Evolutionary conservation across 106 monocot species (phyloP).

Genomic region (Agapanthus africanus): DNA sequence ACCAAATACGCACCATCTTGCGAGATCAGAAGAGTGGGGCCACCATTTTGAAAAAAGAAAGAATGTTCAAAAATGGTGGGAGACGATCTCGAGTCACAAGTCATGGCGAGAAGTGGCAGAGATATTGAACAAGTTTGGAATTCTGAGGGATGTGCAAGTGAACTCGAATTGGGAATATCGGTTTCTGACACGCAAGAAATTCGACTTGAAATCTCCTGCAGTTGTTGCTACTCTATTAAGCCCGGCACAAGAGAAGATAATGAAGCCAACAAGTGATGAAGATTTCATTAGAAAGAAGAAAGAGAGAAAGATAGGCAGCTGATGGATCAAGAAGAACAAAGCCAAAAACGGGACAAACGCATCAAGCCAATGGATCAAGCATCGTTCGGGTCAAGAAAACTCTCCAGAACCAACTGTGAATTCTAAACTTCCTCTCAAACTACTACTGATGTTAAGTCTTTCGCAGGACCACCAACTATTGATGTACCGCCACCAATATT

Average conservation of each 20-base stretch:
- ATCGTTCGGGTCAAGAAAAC: no score
- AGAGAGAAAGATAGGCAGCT: no score
- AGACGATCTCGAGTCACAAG: conserved; percentile 29
- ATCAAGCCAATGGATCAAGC: no score
- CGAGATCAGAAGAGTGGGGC: no score
- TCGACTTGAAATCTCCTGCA: neutral
- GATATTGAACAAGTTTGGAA: conserved; percentile 14
- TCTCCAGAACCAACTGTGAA: no score
- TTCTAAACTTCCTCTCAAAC: no score
- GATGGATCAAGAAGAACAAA: no score
- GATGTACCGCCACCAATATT: no score
- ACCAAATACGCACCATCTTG: conserved; percentile 54
- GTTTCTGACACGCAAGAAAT: neutral
- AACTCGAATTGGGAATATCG: neutral
- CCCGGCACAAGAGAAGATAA: neutral
- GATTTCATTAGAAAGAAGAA: no score
- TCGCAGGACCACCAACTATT: no score
- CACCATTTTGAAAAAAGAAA: conserved; percentile 43
- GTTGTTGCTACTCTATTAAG: neutral
- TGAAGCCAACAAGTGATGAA: neutral
- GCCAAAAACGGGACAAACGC: no score
- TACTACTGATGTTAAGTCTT: no score
- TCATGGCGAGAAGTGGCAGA: conserved; percentile 43
- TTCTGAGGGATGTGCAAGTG: neutral
- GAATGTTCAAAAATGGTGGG: conserved; percentile 52